phyloP scores from a whole-genome alignment of 805 yeast genomes.

The Kuraishia ogatae region DNA sequence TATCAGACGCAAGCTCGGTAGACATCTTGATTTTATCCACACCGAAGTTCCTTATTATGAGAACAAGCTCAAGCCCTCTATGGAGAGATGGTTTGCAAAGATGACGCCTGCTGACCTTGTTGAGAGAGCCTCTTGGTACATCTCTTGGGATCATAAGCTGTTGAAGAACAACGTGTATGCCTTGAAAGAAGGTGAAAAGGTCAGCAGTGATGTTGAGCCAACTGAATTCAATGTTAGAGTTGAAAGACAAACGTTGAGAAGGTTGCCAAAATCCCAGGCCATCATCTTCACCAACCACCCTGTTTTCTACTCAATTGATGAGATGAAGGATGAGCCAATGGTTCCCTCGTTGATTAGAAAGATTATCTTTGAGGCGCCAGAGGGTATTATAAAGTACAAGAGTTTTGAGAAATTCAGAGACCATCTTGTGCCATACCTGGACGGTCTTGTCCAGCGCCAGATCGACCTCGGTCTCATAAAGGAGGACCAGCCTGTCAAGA shows the following conservation, averaged over 20 bases:
- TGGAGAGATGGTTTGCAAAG: conserved; percentile 65
- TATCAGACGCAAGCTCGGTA: conserved; percentile 50
- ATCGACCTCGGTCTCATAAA: conserved; percentile 43
- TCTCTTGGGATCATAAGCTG: conserved; percentile 65
- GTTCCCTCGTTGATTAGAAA: conserved; percentile 59
- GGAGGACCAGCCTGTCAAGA: conserved; percentile 48
- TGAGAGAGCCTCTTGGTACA: conserved; percentile 70
- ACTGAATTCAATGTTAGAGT: conserved; percentile 58
- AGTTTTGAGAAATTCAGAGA: conserved; percentile 50
- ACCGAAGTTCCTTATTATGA: conserved; percentile 63
- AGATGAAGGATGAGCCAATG: conserved; percentile 74
- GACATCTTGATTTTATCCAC: conserved; percentile 55
- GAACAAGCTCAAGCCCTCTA: conserved; percentile 53
- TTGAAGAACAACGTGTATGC: conserved; percentile 49
- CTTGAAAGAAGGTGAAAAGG: conserved; percentile 33
- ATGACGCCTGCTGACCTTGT: conserved; percentile 56
- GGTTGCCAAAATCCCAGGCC: conserved; percentile 56
- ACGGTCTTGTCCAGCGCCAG: conserved; percentile 49
- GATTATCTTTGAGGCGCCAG: conserved; percentile 59
- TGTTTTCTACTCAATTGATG: conserved; percentile 68
- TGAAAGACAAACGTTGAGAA: conserved; percentile 63
- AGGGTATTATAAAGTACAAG: conserved; percentile 55
- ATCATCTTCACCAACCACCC: conserved; percentile 73
- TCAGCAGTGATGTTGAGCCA: conserved; percentile 34
- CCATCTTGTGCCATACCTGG: conserved; percentile 50